A percentile compares a stretch with the other conserved stretches of the same genome.
Evolutionary conservation across 768 basidiomycete genomes (phyloP).

Genomic region (Tulasnella sp.): DNA sequence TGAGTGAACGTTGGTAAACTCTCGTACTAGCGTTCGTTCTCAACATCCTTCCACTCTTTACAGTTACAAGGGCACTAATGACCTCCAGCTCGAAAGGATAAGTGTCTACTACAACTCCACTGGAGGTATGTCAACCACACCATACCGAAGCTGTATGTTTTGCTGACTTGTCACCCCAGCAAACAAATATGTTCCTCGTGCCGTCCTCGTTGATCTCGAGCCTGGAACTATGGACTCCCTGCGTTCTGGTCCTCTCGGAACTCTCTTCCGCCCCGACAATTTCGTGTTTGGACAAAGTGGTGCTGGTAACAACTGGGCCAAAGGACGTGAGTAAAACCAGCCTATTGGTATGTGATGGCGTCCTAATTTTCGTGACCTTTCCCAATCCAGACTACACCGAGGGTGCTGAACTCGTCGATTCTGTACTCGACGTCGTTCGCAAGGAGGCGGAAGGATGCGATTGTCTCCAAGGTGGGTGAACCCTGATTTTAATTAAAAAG

Average conservation of each 20-base stretch:
- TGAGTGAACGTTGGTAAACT: too few relatives aligned
- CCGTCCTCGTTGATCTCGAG: conserved; percentile 93
- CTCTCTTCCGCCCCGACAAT: conserved; percentile 94
- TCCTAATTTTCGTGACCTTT: conserved; percentile 16
- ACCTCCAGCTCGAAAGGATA: conserved; percentile 94
- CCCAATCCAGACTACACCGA: conserved; percentile 61
- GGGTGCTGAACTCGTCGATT: conserved; percentile 97
- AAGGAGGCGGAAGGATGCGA: conserved; percentile 98
- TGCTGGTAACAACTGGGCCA: conserved; percentile 99
- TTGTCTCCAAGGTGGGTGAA: conserved; percentile 81
- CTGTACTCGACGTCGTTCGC: conserved; percentile 94
- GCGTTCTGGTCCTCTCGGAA: conserved; percentile 78
- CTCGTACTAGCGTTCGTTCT: too few relatives aligned
- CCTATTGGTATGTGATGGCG: too few relatives aligned
- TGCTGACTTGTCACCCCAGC: conserved; percentile 20
- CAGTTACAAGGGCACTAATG: conserved; percentile 78
- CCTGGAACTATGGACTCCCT: conserved; percentile 94
- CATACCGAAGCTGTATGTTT: background rate
- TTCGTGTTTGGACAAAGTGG: conserved; percentile 97
- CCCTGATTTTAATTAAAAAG: background rate
- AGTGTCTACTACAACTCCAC: conserved; percentile 98
- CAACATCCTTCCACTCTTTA: background rate
- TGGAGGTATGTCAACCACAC: conserved; percentile 32
- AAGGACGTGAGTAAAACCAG: conserved; percentile 68
- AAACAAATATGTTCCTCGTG: conserved; percentile 97